Conservation (phyloP, 176 grass and related monocot species). For the Musa beccarii region DNA sequence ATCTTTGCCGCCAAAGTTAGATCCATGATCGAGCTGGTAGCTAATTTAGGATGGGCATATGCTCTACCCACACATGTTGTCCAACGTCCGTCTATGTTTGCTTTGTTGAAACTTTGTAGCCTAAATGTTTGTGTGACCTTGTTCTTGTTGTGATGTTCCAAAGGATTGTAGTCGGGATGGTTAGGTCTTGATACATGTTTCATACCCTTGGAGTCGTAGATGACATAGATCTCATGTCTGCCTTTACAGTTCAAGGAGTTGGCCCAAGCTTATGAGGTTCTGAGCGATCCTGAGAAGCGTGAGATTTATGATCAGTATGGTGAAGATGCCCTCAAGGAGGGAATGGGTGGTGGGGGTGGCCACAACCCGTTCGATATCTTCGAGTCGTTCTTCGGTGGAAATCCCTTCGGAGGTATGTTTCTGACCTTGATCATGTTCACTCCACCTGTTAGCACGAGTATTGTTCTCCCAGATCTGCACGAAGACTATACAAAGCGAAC, state of each 20-base stretch:
- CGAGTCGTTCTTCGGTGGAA: slow-evolving; percentile 84
- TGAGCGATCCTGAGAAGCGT: slow-evolving; percentile 95
- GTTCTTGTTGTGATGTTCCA: no score
- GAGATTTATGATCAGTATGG: slow-evolving; percentile 98
- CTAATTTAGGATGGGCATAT: not conserved
- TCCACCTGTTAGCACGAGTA: not conserved
- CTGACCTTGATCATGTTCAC: not conserved
- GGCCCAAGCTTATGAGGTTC: slow-evolving; percentile 92
- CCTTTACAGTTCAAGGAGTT: slow-evolving; percentile 93
- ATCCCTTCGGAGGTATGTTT: slow-evolving; percentile 58
- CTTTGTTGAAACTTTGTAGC: no score
- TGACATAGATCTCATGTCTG: not conserved
- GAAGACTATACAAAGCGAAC: not conserved
- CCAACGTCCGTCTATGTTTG: no score
- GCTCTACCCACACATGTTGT: no score
- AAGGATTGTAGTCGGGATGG: no score
- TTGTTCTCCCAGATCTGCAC: no score
- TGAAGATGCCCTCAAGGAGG: slow-evolving; percentile 97
- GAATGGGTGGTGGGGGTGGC: slow-evolving; percentile 75
- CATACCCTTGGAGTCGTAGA: not conserved
- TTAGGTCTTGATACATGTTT: no score
- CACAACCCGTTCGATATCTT: slow-evolving; percentile 94
- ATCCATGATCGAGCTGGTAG: not conserved
- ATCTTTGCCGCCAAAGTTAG: not conserved
- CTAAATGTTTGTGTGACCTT: no score